phyloP scores from a whole-genome alignment of 345 rosid species.

The Eucalyptus curtisii region DNA sequence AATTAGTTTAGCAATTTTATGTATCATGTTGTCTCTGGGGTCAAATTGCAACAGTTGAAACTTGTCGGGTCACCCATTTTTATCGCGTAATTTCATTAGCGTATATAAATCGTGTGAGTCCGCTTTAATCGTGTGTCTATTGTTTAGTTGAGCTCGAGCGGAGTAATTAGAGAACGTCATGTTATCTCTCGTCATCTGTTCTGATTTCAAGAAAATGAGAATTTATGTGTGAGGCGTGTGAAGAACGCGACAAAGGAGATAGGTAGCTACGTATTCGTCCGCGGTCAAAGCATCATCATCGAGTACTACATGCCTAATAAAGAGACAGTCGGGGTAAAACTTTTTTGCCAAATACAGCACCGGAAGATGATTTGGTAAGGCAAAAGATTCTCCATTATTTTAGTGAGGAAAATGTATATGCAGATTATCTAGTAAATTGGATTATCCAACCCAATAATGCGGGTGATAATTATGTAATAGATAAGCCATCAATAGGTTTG shows the following conservation, averaged over 20 bases:
- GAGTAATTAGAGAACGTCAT: not conserved
- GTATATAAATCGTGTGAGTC: not conserved
- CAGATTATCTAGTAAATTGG: not conserved
- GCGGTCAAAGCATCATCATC: accelerated
- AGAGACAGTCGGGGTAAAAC: not conserved
- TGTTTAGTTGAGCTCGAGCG: not conserved
- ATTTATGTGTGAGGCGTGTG: too few species aligned
- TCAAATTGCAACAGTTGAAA: not conserved
- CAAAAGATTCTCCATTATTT: not conserved
- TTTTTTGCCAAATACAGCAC: not conserved
- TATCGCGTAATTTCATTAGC: not conserved
- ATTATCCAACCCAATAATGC: not conserved
- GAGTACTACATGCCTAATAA: not conserved
- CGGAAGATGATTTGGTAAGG: not conserved
- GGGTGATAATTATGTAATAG: not conserved
- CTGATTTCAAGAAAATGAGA: too few species aligned
- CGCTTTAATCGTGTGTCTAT: not conserved
- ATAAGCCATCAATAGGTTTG: not conserved
- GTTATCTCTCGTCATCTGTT: not conserved
- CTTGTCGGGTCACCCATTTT: not conserved
- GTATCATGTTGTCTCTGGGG: not conserved
- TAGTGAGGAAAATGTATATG: too few species aligned
- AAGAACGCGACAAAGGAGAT: not conserved
- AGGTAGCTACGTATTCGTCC: not conserved
- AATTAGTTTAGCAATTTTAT: not conserved